Evolutionary conservation across 2,329 filamentous ascomycete genomes (phyloP).

Genomic region (Diplodia sapinea): DNA sequence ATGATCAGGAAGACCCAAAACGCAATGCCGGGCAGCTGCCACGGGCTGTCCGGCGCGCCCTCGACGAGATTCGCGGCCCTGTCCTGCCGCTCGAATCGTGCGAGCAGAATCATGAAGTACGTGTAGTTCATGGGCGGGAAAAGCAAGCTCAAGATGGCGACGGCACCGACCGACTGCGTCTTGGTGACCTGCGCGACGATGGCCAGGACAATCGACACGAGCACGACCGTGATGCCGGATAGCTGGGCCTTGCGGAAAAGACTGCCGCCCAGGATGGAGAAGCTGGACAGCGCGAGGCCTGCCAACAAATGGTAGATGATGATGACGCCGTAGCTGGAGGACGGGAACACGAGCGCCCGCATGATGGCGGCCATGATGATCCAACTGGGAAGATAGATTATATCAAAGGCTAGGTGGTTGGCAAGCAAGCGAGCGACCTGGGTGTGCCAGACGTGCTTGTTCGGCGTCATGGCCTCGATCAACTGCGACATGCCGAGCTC

Average conservation of each 20-base stretch:
- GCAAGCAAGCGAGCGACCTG: conserved; percentile 79
- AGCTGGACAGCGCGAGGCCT: conserved; percentile 79
- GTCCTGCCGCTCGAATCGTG: conserved; percentile 73
- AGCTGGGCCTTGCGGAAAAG: conserved; percentile 89
- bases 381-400: conserved; percentile 84
- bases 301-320: conserved; percentile 71
- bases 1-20: conserved; percentile 79
- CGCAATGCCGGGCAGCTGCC: conserved; percentile 72
- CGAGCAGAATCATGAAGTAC: conserved; percentile 77
- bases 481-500: conserved; percentile 87
- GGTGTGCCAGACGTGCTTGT: conserved; percentile 73
- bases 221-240: conserved; percentile 79
- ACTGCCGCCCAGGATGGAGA: conserved; percentile 79
- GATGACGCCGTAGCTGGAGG: conserved; percentile 52
- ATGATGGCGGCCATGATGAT: conserved; percentile 75
- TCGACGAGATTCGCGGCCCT: conserved; percentile 65
- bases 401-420: conserved; percentile 78
- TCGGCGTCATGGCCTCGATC: conserved; percentile 90
- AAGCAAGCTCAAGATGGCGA: conserved; percentile 73
- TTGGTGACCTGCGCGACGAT: conserved; percentile 80
- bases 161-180: conserved; percentile 65
- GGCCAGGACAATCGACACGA: conserved; percentile 75
- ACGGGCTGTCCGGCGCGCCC: conserved; percentile 63
- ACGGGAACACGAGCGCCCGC: conserved; percentile 60
- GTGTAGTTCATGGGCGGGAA: conserved; percentile 91